A percentile compares a stretch with the other conserved stretches of the same genome.
Conservation (phyloP, 2,329 filamentous ascomycete species). For the Metarhizium album region DNA sequence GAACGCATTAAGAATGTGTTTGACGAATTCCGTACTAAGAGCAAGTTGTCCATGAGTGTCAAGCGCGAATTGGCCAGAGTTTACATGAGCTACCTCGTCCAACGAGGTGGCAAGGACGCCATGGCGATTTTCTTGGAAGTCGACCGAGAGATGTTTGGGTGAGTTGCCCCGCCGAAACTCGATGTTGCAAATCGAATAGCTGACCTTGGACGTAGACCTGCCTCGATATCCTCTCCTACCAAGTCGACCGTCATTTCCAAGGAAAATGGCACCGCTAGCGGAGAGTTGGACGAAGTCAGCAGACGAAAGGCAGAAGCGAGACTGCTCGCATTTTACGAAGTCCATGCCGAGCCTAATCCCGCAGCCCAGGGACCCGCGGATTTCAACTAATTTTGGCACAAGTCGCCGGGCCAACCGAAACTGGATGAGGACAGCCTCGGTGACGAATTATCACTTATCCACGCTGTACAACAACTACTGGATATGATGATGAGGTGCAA, state of each 20-base stretch:
- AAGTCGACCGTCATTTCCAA: constrained; percentile 21
- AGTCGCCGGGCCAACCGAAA: not conserved
- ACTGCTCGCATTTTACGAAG: constrained; percentile 43
- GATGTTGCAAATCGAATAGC: not conserved
- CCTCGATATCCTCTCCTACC: constrained; percentile 11
- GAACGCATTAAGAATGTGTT: constrained; percentile 73
- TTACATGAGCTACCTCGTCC: constrained; percentile 77
- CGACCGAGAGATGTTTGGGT: constrained; percentile 83
- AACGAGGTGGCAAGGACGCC: constrained; percentile 69
- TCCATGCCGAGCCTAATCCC: constrained; percentile 34
- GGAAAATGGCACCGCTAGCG: constrained; percentile 31
- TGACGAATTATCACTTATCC: not conserved
- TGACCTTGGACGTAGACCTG: constrained; percentile 11
- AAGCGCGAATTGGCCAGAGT: constrained; percentile 66
- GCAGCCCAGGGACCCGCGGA: constrained; percentile 38
- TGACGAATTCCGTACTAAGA: constrained; percentile 62
- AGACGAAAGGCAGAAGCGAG: constrained; percentile 39
- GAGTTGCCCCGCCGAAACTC: constrained; percentile 21
- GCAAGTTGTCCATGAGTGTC: constrained; percentile 52
- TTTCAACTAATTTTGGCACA: constrained; percentile 32
- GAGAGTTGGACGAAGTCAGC: constrained; percentile 40
- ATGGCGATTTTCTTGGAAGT: constrained; percentile 79
- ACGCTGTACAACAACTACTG: constrained; percentile 8
- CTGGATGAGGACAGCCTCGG: not conserved
- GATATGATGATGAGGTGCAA: constrained; percentile 5